These are phyloP conservation scores for Sclerotinia nivalis DNA, from an alignment of 2,329 filamentous ascomycete species.

Conservation along the genomic window DNA sequence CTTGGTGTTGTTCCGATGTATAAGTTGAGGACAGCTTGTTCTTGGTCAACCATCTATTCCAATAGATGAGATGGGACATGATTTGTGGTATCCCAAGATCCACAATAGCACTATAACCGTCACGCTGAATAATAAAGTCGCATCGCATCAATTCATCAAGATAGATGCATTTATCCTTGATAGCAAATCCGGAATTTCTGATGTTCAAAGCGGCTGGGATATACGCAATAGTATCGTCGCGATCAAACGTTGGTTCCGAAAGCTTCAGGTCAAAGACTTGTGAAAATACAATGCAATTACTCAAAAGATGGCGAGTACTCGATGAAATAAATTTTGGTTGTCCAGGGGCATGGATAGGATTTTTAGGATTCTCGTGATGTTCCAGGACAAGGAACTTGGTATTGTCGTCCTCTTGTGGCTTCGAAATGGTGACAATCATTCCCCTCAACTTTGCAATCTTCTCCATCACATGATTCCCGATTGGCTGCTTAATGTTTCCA, in stretches of 20 bases:
- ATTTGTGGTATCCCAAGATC: neutral
- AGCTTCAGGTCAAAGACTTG: neutral
- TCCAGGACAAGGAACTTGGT: neutral
- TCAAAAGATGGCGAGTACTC: neutral
- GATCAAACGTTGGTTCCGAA: neutral
- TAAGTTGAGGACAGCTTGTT: neutral
- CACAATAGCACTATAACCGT: neutral
- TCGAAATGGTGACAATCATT: neutral
- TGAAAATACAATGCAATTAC: neutral
- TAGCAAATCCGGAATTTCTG: neutral
- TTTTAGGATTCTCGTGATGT: neutral
- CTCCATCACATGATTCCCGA: neutral
- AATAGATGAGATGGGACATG: neutral
- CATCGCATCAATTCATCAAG: neutral
- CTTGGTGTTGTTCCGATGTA: neutral
- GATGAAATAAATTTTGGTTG: neutral
- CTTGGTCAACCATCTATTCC: neutral
- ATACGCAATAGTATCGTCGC: neutral
- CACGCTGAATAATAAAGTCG: neutral
- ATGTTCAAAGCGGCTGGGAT: neutral
- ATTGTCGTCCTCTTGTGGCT: neutral
- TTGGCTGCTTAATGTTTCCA: neutral
- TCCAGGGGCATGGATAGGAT: neutral
- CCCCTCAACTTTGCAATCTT: neutral
- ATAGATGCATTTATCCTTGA: neutral